Base-by-base conservation (phyloP, 129 eudicot species). In the Artemisia annua region DNA sequence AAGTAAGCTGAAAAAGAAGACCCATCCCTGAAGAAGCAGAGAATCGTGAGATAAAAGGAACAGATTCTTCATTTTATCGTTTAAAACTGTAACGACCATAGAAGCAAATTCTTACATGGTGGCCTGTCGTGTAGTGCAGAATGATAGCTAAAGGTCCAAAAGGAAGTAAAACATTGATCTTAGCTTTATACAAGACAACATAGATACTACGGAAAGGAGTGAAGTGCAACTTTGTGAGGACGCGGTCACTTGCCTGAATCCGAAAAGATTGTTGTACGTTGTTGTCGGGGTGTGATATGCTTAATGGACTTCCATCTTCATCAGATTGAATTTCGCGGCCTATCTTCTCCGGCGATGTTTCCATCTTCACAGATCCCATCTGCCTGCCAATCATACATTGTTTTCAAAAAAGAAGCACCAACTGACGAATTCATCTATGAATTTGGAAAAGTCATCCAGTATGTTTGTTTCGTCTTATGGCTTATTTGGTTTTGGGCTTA, bases 1-100 rank as follows among this genome's bases (percentile, higher is more conserved):
- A 4, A 59, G 65, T 22, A 59, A 59, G 65, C 64, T 59, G 65
- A 59, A 59, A 59, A 59, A 59, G 44, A 59, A 59, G 65, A 59
- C 65, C 65, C 43, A 59, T 22, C 65, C 65, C 65, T 59, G 65
- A 59, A 59, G 65, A 59, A 59, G 35, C 44, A 59, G 8, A 10
- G 15, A 58, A 58, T 11, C 63, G 13, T 17, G 30, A 12, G 24
- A 58, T 24, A 57, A 20, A 57, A 54, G 60, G 10, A 54, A 16
- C 24, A 5, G 24, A 16, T 54, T 54, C 17, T 1, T 32, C 9
- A 7, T 17, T 11, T n/a, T 1, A 3, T n/a, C 17, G 61, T 35
- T 35, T 35, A 35, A 35, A 35, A 35, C 61, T 55, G 61, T n/a
- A 55, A 2, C 18, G 9, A 3, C 5, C 18, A 55, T 22, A 55